Conservation (phyloP, 208 protist species). For the Entamoeba histolytica region DNA sequence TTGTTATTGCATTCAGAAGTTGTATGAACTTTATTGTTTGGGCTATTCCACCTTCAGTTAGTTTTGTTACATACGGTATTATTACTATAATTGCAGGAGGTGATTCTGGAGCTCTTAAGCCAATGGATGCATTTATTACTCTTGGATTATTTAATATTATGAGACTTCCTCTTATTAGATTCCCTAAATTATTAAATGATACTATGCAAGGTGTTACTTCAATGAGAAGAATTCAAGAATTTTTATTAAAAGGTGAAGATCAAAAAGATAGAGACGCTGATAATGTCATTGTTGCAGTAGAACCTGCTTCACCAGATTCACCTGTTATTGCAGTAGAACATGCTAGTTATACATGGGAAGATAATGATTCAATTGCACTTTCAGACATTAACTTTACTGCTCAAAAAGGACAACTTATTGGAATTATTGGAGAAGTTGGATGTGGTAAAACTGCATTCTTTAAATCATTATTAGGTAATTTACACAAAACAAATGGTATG, state of each 20-base stretch:
- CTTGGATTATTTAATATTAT: constrained; percentile 2
- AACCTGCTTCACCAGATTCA: background rate
- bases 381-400: background rate
- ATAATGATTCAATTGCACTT: background rate
- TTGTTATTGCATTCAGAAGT: background rate
- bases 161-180: background rate
- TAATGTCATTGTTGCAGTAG: background rate
- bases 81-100: background rate
- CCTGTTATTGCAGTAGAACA: background rate
- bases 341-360: background rate
- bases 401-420: background rate
- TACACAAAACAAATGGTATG: constrained; percentile 1
- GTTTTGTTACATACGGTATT: background rate
- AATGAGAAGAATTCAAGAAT: background rate
- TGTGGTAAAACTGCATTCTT: constrained; percentile 1
- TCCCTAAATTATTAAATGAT: background rate
- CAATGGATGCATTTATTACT: background rate
- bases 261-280: background rate
- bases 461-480: background rate
- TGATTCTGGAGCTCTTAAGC: background rate
- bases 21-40: background rate
- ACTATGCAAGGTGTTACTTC: background rate
- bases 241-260: background rate
- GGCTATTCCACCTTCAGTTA: background rate
- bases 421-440: background rate